A percentile compares a stretch with the other conserved stretches of the same genome.
Evolutionary conservation across 1,284 basidiomycete species (phyloP).

Genomic region (Sanghuangporus sanghuang): DNA sequence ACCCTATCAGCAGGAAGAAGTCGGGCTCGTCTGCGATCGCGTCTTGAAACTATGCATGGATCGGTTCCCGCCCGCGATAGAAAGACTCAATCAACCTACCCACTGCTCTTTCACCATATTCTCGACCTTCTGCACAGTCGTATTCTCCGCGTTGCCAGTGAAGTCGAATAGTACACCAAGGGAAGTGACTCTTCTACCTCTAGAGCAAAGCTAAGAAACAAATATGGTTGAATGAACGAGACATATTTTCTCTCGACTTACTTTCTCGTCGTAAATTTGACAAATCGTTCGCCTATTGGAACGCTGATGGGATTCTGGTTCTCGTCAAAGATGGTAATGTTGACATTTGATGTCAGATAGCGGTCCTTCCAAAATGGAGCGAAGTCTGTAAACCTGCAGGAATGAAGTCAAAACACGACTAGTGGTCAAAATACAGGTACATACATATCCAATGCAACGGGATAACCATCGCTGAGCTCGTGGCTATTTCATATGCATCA

Average conservation of each 20-base stretch:
- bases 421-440: background rate
- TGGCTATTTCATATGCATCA: background rate
- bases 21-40: constrained; percentile 79
- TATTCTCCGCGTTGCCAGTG: constrained; percentile 57
- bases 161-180: constrained; percentile 81
- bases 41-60: constrained; percentile 55
- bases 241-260: too few species aligned
- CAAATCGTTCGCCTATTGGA: constrained; percentile 63
- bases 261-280: constrained; percentile 65
- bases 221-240: too few species aligned
- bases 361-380: constrained; percentile 67
- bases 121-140: constrained; percentile 67
- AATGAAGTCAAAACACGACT: too few species aligned
- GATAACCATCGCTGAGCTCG: constrained; percentile 13
- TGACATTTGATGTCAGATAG: constrained; percentile 80
- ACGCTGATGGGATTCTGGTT: constrained; percentile 35
- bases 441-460: constrained; percentile 13
- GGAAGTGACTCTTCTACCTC: constrained; percentile 62
- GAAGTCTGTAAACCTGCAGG: constrained; percentile 64
- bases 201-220: too few species aligned
- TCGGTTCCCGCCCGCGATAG: background rate
- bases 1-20: constrained; percentile 68
- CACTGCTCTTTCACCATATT: constrained; percentile 74
- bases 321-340: constrained; percentile 65
- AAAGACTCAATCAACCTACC: constrained; percentile 34